Percentiles rank a stretch among this genome's conserved stretches.
Evolutionary conservation across 2,329 filamentous ascomycete species (phyloP).

Genomic region (Cercospora sesami): DNA sequence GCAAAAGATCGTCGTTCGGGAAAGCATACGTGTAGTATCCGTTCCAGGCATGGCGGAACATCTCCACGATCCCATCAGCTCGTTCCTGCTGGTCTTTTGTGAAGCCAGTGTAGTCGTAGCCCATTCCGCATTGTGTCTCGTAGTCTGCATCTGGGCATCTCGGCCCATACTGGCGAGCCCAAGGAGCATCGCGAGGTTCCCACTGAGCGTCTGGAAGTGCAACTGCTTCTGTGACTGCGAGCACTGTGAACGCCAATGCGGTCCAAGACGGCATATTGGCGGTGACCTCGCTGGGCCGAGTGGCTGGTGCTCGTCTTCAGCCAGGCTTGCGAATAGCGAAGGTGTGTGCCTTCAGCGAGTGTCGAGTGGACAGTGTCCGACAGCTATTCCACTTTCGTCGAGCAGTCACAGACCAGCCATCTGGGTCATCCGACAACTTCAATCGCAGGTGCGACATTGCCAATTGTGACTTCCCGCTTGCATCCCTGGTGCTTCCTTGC

Average conservation of each 20-base stretch:
- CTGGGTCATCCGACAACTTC: not conserved
- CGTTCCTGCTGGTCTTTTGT: slow-evolving; percentile 35
- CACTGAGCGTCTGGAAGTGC: not conserved
- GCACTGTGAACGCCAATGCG: not conserved
- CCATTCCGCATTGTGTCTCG: slow-evolving; percentile 17
- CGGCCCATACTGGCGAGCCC: not conserved
- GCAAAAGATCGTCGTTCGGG: slow-evolving; percentile 61
- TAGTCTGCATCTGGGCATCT: slow-evolving; percentile 8
- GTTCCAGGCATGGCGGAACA: slow-evolving; percentile 69
- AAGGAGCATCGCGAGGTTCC: not conserved
- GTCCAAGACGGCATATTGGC: not conserved
- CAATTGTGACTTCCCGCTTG: not conserved
- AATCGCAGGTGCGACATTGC: not conserved
- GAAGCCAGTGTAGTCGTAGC: slow-evolving; percentile 23
- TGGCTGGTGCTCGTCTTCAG: not conserved
- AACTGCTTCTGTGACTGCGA: not conserved
- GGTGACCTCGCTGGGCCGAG: not conserved
- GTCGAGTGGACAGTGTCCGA: not conserved
- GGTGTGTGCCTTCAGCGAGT: not conserved
- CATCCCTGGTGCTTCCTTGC: not conserved
- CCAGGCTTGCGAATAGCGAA: not conserved
- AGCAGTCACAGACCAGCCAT: not conserved
- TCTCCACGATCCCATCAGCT: slow-evolving; percentile 63
- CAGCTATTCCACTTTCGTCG: not conserved
- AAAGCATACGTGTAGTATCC: slow-evolving; percentile 50